Percentiles rank a stretch among this genome's conserved stretches.
Conservation (phyloP, 306 rosid genomes). For the Herpetospermum pedunculosum region DNA sequence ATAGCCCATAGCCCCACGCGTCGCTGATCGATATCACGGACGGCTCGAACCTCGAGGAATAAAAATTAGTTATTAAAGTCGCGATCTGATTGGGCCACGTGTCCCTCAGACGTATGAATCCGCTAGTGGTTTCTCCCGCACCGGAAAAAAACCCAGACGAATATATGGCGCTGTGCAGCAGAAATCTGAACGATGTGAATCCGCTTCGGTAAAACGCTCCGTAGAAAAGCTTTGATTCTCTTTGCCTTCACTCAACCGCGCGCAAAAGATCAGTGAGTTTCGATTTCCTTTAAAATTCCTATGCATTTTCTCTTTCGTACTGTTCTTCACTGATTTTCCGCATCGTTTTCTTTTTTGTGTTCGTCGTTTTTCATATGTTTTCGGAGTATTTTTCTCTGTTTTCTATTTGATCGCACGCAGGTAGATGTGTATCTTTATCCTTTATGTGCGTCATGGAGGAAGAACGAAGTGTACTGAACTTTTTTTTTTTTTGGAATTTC, state of each 20-base stretch:
- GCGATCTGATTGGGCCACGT: conserved; percentile 45
- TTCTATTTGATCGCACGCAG: not conserved
- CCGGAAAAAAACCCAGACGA: conserved; percentile 7
- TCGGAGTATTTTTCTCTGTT: not conserved
- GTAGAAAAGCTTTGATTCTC: not conserved
- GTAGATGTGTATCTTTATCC: no score
- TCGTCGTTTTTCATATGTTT: not conserved
- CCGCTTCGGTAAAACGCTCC: conserved; percentile 1
- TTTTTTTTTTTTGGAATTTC: no score
- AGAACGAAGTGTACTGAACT: no score
- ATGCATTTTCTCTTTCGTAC: not conserved
- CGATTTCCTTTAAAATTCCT: conserved; percentile 24
- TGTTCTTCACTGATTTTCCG: not conserved
- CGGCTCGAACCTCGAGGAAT: conserved; percentile 14
- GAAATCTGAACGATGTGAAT: conserved; percentile 26
- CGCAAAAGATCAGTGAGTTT: conserved; percentile 26
- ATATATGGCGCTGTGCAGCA: conserved; percentile 37
- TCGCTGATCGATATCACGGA: conserved; percentile 26
- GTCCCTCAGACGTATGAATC: conserved; percentile 2
- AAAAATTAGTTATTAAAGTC: not conserved
- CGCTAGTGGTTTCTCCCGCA: conserved; percentile 14
- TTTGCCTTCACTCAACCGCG: conserved; percentile 13
- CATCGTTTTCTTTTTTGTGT: not conserved
- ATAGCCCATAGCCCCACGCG: conserved; percentile 54
- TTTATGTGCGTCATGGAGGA: no score